phyloP scores from a whole-genome alignment of 257 asterid species.

The Fraxinus americana region DNA sequence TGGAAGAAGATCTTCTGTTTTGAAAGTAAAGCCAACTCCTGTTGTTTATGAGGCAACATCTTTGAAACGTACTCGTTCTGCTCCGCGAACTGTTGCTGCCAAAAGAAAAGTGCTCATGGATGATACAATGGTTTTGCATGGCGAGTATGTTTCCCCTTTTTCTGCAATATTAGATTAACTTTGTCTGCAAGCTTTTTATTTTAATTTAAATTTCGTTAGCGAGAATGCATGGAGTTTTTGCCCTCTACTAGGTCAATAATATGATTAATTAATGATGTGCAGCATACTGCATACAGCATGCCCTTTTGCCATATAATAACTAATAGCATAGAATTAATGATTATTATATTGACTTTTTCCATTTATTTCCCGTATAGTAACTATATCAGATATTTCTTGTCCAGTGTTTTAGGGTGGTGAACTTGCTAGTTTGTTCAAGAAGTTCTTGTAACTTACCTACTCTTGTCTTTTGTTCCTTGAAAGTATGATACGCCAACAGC shows the following conservation, averaged over 20 bases:
- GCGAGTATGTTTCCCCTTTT: constrained; percentile 72
- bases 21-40: constrained; percentile 87
- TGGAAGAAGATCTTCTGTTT: constrained; percentile 73
- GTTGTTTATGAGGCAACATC: constrained; percentile 68
- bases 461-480: constrained; percentile 20
- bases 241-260: not conserved
- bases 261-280: not conserved
- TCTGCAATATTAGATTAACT: constrained; percentile 2
- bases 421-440: constrained; percentile 8
- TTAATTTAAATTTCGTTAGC: constrained; percentile 10
- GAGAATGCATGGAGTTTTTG: not conserved
- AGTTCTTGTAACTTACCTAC: constrained; percentile 31
- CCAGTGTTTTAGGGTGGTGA: constrained; percentile 8
- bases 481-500: constrained; percentile 77
- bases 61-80: constrained; percentile 60
- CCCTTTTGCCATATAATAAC: not conserved
- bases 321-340: not conserved
- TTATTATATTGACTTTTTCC: not conserved
- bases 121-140: constrained; percentile 96
- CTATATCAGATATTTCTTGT: not conserved
- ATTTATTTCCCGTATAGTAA: not conserved
- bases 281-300: not conserved
- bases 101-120: constrained; percentile 91
- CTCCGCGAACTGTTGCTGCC: constrained; percentile 54
- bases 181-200: not conserved